Evolutionary conservation across 192 early-diverging fungal genomes (phyloP).

Genomic region (Ambispora gerdemannii): DNA sequence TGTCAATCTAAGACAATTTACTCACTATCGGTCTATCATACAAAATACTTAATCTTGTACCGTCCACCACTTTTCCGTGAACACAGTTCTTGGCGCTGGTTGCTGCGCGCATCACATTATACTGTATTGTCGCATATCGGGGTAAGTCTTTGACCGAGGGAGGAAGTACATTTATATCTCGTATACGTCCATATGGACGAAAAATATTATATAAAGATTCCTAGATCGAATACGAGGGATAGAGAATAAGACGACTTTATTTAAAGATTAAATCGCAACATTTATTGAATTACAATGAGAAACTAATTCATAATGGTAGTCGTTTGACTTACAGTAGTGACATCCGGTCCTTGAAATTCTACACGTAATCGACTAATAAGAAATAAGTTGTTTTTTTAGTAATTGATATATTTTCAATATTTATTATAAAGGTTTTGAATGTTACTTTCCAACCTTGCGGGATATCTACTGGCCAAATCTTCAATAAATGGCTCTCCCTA

Average conservation of each 20-base stretch:
- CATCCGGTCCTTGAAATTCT: conserved; percentile 74
- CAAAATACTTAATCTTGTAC: conserved; percentile 57
- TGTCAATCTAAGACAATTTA: conserved; percentile 5
- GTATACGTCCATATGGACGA: conserved; percentile 77
- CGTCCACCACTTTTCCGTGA: conserved; percentile 73
- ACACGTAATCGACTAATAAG: conserved; percentile 50
- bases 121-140: conserved; percentile 78
- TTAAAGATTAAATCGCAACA: not conserved
- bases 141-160: conserved; percentile 68
- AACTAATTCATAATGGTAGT: no score
- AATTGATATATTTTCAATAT: no score
- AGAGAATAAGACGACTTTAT: not conserved
- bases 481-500: conserved; percentile 67
- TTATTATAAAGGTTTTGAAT: no score
- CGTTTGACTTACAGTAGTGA: conserved; percentile 49
- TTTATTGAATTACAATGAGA: conserved; percentile 1
- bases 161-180: conserved; percentile 66
- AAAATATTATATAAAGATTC: conserved; percentile 72
- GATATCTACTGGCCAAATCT: conserved; percentile 61
- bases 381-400: conserved; percentile 12
- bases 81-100: conserved; percentile 91
- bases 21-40: conserved; percentile 58
- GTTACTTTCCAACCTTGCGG: conserved; percentile 29
- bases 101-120: conserved; percentile 72
- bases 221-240: conserved; percentile 28